These are phyloP conservation scores for Suillus subluteus DNA, from an alignment of 768 basidiomycete species.

Conservation along the genomic window DNA sequence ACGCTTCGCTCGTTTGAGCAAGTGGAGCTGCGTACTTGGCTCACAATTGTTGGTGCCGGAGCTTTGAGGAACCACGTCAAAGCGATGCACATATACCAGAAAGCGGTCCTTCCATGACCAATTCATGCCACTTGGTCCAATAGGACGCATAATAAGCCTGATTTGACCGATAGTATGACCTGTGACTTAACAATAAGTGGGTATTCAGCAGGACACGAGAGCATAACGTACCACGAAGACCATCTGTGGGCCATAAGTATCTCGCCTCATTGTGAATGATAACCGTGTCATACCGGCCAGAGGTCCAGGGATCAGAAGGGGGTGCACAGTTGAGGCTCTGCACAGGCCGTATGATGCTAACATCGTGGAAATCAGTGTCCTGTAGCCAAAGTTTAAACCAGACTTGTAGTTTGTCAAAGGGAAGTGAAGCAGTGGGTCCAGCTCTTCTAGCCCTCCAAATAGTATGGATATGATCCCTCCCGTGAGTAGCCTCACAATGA, in stretches of 20 bases:
- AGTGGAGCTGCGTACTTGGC: conserved; percentile 10
- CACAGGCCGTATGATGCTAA: background rate
- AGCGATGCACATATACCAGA: conserved; percentile 31
- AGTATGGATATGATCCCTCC: background rate
- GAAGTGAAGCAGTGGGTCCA: background rate
- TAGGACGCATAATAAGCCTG: conserved; percentile 3
- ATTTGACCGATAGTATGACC: conserved; percentile 12
- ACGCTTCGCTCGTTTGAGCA: no score
- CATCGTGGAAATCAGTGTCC: background rate
- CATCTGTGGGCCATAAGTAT: conserved; percentile 2
- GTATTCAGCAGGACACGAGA: background rate
- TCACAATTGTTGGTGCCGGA: conserved; percentile 20
- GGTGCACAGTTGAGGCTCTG: conserved; percentile 7
- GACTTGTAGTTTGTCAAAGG: conserved; percentile 23
- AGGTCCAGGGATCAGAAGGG: conserved; percentile 1
- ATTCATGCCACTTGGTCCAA: background rate
- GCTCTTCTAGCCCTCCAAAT: background rate
- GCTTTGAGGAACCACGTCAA: conserved; percentile 20
- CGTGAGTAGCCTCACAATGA: no score
- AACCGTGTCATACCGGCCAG: no score
- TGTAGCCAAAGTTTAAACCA: conserved; percentile 22
- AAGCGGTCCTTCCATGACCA: conserved; percentile 15
- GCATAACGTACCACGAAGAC: conserved; percentile 1
- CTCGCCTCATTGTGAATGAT: background rate
- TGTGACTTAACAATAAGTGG: background rate